Evolutionary conservation across 306 rosid genomes (phyloP).

Genomic region (Sesbania bispinosa): DNA sequence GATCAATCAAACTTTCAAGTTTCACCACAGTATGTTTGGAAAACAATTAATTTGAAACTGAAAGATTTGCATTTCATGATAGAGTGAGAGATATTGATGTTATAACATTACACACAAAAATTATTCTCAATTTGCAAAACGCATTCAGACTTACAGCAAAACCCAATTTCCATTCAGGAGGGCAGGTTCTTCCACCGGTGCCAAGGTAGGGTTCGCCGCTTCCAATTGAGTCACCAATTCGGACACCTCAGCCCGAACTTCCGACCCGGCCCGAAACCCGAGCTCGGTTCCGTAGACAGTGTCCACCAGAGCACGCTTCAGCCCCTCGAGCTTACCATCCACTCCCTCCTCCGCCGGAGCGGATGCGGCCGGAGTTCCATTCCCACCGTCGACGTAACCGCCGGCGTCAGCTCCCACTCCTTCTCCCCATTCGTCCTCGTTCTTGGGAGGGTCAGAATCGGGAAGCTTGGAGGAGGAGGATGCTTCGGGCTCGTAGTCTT

Average conservation of each 20-base stretch:
- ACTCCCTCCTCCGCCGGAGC: constrained; percentile 7
- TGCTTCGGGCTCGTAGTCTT: constrained; percentile 41
- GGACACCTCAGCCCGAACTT: constrained; percentile 79
- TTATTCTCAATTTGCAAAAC: neutral
- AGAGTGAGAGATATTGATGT: neutral
- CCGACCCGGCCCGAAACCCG: constrained; percentile 77
- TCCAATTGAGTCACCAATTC: constrained; percentile 89
- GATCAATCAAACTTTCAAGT: neutral
- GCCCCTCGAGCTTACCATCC: constrained; percentile 42
- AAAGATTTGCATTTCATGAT: neutral
- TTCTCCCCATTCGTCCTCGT: constrained; percentile 81
- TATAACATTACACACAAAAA: neutral
- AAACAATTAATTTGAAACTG: neutral
- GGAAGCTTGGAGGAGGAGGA: constrained; percentile 39
- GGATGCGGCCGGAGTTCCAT: constrained; percentile 42
- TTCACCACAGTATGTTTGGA: neutral
- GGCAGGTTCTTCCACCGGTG: constrained; percentile 61
- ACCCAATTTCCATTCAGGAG: constrained; percentile 88
- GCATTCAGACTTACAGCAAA: constrained; percentile 66
- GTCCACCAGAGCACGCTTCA: constrained; percentile 81
- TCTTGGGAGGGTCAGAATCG: constrained; percentile 63
- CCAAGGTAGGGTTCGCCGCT: constrained; percentile 69
- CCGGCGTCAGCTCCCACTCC: constrained; percentile 21
- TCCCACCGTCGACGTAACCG: constrained; percentile 30
- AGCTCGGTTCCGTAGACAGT: constrained; percentile 75